phyloP scores from a whole-genome alignment of 2,329 filamentous ascomycete species.

The Diaporthe nobilis region DNA sequence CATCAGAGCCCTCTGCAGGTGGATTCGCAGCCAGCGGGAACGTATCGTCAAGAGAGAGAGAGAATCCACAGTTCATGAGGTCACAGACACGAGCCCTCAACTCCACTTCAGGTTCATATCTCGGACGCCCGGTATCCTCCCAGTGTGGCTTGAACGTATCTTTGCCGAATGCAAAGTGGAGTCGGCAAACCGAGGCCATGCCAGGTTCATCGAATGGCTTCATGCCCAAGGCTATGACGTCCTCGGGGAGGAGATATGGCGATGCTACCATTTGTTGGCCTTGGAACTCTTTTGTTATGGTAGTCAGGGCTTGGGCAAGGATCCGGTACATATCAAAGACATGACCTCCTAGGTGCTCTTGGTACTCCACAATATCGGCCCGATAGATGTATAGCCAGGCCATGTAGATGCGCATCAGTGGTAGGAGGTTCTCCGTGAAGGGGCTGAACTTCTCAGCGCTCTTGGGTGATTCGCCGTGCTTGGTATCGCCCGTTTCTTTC shows the following conservation, averaged over 20 bases:
- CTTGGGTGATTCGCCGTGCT: conserved; percentile 46
- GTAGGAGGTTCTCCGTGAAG: conserved; percentile 60
- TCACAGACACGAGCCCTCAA: conserved; percentile 40
- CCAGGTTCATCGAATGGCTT: conserved; percentile 56
- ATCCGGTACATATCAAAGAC: conserved; percentile 62
- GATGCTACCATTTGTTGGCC: conserved; percentile 55
- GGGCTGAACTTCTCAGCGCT: conserved; percentile 52
- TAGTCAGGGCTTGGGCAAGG: conserved; percentile 62
- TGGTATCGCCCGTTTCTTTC: conserved; percentile 48
- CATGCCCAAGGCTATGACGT: conserved; percentile 62
- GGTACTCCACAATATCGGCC: conserved; percentile 61
- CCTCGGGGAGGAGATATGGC: conserved; percentile 67
- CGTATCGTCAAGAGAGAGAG: conserved; percentile 35
- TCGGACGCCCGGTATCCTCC: conserved; percentile 42
- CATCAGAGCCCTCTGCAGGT: conserved; percentile 3
- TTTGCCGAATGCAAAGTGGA: conserved; percentile 50
- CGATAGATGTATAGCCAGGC: conserved; percentile 67
- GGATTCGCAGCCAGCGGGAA: conserved; percentile 36
- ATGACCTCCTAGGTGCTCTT: conserved; percentile 60
- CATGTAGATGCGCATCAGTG: conserved; percentile 66
- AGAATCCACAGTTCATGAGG: conserved; percentile 37
- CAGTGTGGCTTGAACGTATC: conserved; percentile 46
- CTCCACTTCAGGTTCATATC: conserved; percentile 31
- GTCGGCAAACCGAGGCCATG: conserved; percentile 57
- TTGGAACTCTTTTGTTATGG: conserved; percentile 63